Evolutionary conservation across 2,329 filamentous ascomycete species (phyloP), one percentile per base, ranked within the genome.

Genomic region (Nannizziopsis barbatae): DNA sequence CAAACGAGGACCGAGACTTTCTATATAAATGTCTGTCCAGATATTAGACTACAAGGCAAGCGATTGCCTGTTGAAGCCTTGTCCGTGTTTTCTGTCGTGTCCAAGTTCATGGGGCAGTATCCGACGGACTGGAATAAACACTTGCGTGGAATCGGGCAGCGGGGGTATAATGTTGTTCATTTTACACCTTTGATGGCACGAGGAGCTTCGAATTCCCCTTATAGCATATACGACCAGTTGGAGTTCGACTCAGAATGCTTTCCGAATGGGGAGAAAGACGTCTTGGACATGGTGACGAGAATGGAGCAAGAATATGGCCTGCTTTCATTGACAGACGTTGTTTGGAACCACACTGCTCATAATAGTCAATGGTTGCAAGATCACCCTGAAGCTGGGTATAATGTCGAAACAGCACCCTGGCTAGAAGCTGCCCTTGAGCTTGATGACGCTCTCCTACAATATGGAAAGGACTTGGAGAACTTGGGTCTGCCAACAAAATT

Each of bases 161-260:
- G 92, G 52, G 89, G 89, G 40, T 98, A 98, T 75, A 98, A 98
- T 70, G 95, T 96, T 88, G 81, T 98, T 52, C 92, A 98, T 66
- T 98, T 98, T 65, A 95, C 92, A 1, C 92, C 92, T 8, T 73
- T 98, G 56, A 92, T 94, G 74, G 75, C 84, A 50, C 81, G 92
- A 51, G 92, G 92, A 50, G 76, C 74, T 39, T 98, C 92, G 45
- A 95, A 98, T 63, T 98, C 92, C 1, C 92, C 92, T 0, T 98
- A 96, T 73, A 98, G 92, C 65, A 79, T 98, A 58, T 95, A 84
- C 64, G 86, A 98, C 60, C 93, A 98, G 70, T 75, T 93, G 17
- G 75, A 75, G 39, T 98, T 93, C 73, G 93, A 98, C 62, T 77
- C 82, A 4, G 70, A 71, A 7, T 79, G 82, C 60, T 98, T 98